A percentile compares a stretch with the other conserved stretches of the same genome.
These are phyloP conservation scores for Trichoderma endophyticum DNA, from an alignment of 2,329 filamentous ascomycete species.

Conservation along the genomic window DNA sequence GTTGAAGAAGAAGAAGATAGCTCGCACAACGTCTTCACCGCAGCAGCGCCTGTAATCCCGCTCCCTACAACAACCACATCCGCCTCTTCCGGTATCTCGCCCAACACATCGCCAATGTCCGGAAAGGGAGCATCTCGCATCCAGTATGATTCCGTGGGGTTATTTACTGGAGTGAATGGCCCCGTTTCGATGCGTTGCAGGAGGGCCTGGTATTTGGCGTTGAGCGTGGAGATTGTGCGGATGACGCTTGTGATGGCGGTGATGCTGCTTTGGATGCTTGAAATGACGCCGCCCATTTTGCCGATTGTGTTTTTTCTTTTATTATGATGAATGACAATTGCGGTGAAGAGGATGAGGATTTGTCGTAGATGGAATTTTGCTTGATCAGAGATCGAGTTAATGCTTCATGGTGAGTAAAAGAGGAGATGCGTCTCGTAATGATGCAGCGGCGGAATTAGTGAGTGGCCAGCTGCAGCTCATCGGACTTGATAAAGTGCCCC, in stretches of 20 bases:
- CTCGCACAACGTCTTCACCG: conserved; percentile 27
- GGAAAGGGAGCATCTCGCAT: conserved; percentile 42
- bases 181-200: conserved; percentile 30
- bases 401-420: not conserved
- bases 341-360: not conserved
- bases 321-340: not conserved
- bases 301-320: not conserved
- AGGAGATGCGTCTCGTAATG: not conserved
- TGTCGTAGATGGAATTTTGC: not conserved
- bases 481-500: not conserved
- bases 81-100: conserved; percentile 35
- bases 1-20: not conserved
- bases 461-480: not conserved
- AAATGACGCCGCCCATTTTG: conserved; percentile 36
- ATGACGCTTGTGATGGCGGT: conserved; percentile 26
- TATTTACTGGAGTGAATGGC: conserved; percentile 41
- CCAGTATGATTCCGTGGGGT: conserved; percentile 47
- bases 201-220: conserved; percentile 28
- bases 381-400: not conserved
- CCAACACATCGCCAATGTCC: conserved; percentile 35
- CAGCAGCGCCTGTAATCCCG: conserved; percentile 48
- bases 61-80: conserved; percentile 54
- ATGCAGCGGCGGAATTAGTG: not conserved
- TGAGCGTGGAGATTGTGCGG: conserved; percentile 28
- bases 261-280: conserved; percentile 25